A percentile compares a stretch with the other conserved stretches of the same genome.
Conservation (phyloP, 164 flowering plant species). For the Platanus orientalis region DNA sequence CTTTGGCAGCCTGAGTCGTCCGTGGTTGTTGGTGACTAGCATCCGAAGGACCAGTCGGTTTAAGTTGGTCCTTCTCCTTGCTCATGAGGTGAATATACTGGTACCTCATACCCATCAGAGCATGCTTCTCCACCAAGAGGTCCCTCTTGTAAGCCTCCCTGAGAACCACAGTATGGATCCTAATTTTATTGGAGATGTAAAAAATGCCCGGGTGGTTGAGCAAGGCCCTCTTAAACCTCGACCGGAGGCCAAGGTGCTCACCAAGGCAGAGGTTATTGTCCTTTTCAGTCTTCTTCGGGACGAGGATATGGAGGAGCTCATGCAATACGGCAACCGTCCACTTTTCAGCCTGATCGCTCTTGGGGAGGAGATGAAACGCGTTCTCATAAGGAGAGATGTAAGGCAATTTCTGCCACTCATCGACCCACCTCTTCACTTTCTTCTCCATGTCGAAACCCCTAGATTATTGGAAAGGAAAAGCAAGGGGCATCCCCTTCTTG, state of each 20-base stretch:
- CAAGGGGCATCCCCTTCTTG: constrained; percentile 42
- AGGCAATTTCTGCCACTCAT: constrained; percentile 86
- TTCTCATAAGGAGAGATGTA: constrained; percentile 89
- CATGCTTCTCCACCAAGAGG: constrained; percentile 62
- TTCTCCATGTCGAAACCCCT: constrained; percentile 74
- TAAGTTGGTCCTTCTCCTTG: constrained; percentile 31
- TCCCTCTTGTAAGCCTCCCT: constrained; percentile 82
- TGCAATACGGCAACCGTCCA: constrained; percentile 81
- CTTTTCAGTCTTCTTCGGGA: constrained; percentile 75
- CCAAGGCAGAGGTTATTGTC: constrained; percentile 56
- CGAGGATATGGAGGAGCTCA: constrained; percentile 63
- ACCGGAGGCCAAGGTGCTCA: constrained; percentile 63
- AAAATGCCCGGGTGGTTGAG: constrained; percentile 78
- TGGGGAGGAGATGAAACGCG: constrained; percentile 52
- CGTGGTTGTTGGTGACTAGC: constrained; percentile 9
- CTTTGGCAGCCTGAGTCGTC: constrained; percentile 1
- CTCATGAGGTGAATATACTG: constrained; percentile 74
- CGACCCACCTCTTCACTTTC: constrained; percentile 63
- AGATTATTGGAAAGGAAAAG: constrained; percentile 58
- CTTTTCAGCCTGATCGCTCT: constrained; percentile 76
- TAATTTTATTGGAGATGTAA: constrained; percentile 69
- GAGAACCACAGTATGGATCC: constrained; percentile 72
- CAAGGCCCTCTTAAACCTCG: constrained; percentile 74
- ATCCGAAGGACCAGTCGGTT: constrained; percentile 10
- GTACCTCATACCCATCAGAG: constrained; percentile 62